These are phyloP conservation scores for Usnea hakonensis DNA, from an alignment of 495 filamentous ascomycete genomes.

Conservation along the genomic window DNA sequence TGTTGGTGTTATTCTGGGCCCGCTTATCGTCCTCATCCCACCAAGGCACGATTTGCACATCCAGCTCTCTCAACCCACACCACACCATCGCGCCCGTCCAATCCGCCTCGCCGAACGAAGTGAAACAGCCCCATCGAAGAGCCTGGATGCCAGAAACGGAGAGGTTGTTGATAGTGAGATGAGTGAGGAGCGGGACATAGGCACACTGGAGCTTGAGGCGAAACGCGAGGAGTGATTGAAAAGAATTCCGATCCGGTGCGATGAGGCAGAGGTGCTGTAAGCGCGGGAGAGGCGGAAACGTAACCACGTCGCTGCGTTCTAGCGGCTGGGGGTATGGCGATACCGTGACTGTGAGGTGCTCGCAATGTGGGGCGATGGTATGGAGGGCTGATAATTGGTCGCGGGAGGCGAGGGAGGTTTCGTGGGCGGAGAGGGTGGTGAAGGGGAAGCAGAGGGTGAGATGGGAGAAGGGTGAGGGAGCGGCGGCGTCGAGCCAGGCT, in stretches of 20 bases:
- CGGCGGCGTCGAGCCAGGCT: slow-evolving; percentile 2
- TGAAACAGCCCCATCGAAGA: slow-evolving; percentile 15
- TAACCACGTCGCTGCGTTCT: not conserved
- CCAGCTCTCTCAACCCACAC: slow-evolving; percentile 8
- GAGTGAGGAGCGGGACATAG: not conserved
- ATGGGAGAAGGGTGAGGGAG: not conserved
- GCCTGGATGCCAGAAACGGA: not conserved
- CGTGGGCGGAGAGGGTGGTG: not conserved
- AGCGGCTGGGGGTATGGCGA: not conserved
- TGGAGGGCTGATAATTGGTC: not conserved
- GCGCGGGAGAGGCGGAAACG: not conserved
- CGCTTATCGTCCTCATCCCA: not conserved
- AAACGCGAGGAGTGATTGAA: slow-evolving; percentile 11
- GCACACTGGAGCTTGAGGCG: slow-evolving; percentile 9
- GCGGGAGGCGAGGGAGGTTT: not conserved
- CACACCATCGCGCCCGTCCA: slow-evolving; percentile 8
- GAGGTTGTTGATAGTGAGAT: slow-evolving; percentile 3
- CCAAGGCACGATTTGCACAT: slow-evolving; percentile 1
- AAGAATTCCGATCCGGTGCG: slow-evolving; percentile 2
- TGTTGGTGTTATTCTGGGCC: not conserved
- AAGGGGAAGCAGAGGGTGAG: slow-evolving; percentile 13
- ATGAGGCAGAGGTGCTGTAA: slow-evolving; percentile 8
- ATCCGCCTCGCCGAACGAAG: not conserved
- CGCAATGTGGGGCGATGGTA: not conserved
- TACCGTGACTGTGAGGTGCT: slow-evolving; percentile 10